Conservation (phyloP, 495 filamentous ascomycete species). For the Letharia columbiana region DNA sequence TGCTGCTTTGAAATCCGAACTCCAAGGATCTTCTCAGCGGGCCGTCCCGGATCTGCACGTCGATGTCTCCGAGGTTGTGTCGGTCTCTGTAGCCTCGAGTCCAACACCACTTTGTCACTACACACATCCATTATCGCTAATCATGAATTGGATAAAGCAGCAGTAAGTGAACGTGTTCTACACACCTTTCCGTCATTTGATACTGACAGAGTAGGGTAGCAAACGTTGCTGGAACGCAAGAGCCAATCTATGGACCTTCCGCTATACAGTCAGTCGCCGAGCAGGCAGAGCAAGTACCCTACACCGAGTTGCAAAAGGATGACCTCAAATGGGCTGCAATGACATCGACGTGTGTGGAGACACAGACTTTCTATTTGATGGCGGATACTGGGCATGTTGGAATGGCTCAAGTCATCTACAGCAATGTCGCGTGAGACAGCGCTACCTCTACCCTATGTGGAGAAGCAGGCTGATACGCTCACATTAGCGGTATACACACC, state of each 20-base stretch:
- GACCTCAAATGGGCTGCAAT: constrained; percentile 73
- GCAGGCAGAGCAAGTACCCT: constrained; percentile 71
- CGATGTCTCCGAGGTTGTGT: background rate
- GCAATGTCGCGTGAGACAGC: constrained; percentile 79
- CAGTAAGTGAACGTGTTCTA: constrained; percentile 41
- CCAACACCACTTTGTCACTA: background rate
- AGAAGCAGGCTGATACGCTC: background rate
- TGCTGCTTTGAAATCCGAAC: background rate
- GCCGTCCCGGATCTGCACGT: constrained; percentile 2
- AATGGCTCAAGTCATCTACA: constrained; percentile 90
- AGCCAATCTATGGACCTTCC: constrained; percentile 89
- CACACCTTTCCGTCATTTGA: too few relatives aligned
- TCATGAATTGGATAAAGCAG: constrained; percentile 66
- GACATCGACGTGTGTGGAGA: constrained; percentile 86
- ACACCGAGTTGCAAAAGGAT: constrained; percentile 65
- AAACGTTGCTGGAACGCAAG: constrained; percentile 86
- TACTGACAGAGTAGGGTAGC: constrained; percentile 54
- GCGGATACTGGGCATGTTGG: constrained; percentile 67
- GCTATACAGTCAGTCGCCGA: constrained; percentile 78
- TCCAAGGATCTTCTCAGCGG: background rate
- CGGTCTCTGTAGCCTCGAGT: background rate
- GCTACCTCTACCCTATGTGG: background rate
- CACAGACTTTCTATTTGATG: constrained; percentile 90
- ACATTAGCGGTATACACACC: constrained; percentile 69
- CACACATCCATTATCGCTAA: background rate